phyloP scores from a whole-genome alignment of 495 filamentous ascomycete species.

The Podospora didyma region DNA sequence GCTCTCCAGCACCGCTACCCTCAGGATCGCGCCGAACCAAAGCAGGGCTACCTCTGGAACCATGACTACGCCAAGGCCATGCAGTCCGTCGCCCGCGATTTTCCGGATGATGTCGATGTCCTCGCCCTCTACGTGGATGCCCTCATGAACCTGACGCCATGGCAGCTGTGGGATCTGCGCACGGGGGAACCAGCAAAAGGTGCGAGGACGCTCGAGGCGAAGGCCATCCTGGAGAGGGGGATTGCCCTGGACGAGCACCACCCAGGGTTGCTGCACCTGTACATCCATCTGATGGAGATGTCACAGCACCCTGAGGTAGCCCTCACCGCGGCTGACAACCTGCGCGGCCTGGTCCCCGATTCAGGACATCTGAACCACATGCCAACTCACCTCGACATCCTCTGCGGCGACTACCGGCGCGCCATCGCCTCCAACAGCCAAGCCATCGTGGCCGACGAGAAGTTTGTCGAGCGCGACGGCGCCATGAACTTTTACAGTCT shows the following conservation, averaged over 20 bases:
- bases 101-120: slow-evolving; percentile 57
- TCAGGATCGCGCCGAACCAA: slow-evolving; percentile 25
- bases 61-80: slow-evolving; percentile 58
- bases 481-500: slow-evolving; percentile 63
- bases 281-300: slow-evolving; percentile 76
- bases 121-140: slow-evolving; percentile 60
- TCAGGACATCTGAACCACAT: slow-evolving; percentile 71
- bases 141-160: slow-evolving; percentile 66
- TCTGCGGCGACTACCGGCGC: slow-evolving; percentile 61
- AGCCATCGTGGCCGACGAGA: slow-evolving; percentile 61
- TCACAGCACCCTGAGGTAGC: slow-evolving; percentile 57
- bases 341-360: slow-evolving; percentile 61
- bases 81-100: slow-evolving; percentile 49
- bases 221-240: slow-evolving; percentile 49
- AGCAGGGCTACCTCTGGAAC: slow-evolving; percentile 52
- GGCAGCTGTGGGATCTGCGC: slow-evolving; percentile 60
- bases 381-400: slow-evolving; percentile 64
- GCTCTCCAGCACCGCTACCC: slow-evolving; percentile 57
- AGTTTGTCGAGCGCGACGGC: slow-evolving; percentile 49
- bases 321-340: slow-evolving; percentile 51
- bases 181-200: slow-evolving; percentile 52
- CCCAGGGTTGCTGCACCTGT: slow-evolving; percentile 63
- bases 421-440: slow-evolving; percentile 58
- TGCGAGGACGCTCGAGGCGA: slow-evolving; percentile 55
- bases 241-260: slow-evolving; percentile 47